Conservation (phyloP, 2,329 filamentous ascomycete species). For the Aquanectria penicillioides region DNA sequence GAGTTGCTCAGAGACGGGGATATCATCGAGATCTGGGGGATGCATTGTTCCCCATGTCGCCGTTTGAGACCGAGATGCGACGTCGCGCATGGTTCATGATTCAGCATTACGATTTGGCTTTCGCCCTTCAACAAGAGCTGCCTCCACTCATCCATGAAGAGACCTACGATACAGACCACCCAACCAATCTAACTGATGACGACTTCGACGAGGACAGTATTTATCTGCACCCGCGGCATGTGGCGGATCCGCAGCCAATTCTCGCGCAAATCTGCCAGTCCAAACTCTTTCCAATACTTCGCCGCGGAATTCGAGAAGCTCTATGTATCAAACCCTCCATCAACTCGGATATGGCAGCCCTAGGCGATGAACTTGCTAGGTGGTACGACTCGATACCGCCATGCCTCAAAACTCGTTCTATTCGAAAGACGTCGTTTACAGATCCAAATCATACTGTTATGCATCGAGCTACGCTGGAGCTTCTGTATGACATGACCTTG, state of each 20-base stretch:
- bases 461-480: conserved; percentile 21
- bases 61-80: conserved; percentile 25
- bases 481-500: conserved; percentile 18
- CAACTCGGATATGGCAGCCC: background rate
- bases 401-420: background rate
- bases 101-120: conserved; percentile 23
- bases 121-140: conserved; percentile 20
- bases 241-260: background rate
- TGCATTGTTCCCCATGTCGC: background rate
- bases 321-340: conserved; percentile 7
- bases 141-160: conserved; percentile 16
- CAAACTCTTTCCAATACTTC: conserved; percentile 6
- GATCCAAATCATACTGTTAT: conserved; percentile 1
- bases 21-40: conserved; percentile 10
- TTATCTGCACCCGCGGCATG: background rate
- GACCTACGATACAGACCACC: background rate
- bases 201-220: conserved; percentile 19
- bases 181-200: conserved; percentile 14
- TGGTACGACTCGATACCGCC: conserved; percentile 25
- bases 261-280: conserved; percentile 20
- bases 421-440: conserved; percentile 10
- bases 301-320: conserved; percentile 18
- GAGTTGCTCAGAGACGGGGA: conserved; percentile 12
- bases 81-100: conserved; percentile 22
- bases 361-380: background rate